phyloP scores from a whole-genome alignment of 495 filamentous ascomycete genomes.

The Chaetomium cochliodes region DNA sequence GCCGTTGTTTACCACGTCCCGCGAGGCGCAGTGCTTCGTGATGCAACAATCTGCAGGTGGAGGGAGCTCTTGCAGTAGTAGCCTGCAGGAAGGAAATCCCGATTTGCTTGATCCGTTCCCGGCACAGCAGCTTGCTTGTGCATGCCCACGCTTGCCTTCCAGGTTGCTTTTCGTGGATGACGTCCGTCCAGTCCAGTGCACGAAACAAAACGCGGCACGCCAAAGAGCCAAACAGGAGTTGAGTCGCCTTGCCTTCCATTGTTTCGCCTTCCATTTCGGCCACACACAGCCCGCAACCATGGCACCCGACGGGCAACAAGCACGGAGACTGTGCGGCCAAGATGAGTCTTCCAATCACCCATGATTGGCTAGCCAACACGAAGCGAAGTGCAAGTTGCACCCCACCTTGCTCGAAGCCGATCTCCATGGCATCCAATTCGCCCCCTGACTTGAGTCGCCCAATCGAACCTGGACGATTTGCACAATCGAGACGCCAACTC shows the following conservation, averaged over 20 bases:
- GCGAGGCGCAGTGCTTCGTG: slow-evolving; percentile 4
- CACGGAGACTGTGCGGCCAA: background rate
- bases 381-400: background rate
- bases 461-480: background rate
- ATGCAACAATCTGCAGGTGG: background rate
- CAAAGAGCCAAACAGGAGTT: background rate
- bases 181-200: background rate
- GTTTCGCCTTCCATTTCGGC: background rate
- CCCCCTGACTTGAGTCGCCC: background rate
- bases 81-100: slow-evolving; percentile 11
- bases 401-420: slow-evolving; percentile 2
- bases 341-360: background rate
- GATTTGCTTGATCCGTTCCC: slow-evolving; percentile 4
- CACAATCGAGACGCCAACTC: background rate
- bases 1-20: slow-evolving; percentile 3
- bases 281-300: background rate
- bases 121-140: background rate
- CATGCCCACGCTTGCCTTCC: background rate
- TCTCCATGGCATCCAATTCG: background rate
- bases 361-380: slow-evolving; percentile 1
- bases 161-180: slow-evolving; percentile 10
- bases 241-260: too few species aligned
- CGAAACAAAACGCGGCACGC: background rate
- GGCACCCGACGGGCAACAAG: background rate
- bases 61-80: background rate